Conservation (phyloP, 306 rosid genomes). For the Casuarina glauca region DNA sequence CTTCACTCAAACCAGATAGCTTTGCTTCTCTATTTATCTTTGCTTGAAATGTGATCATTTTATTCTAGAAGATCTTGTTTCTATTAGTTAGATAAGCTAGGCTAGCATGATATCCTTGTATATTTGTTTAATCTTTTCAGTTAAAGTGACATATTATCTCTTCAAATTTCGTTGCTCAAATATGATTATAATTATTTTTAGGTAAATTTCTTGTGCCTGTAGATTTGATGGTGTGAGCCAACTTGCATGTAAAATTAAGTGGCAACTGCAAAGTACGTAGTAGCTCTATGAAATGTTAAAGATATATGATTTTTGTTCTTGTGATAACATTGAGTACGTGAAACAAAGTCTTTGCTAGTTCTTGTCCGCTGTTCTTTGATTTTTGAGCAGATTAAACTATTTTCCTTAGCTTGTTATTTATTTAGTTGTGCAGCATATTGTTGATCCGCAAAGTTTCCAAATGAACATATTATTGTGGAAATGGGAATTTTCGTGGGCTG, state of each 20-base stretch:
- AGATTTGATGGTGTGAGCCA: neutral
- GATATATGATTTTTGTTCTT: neutral
- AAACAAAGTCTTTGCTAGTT: neutral
- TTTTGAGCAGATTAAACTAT: neutral
- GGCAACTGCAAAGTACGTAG: neutral
- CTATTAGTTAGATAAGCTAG: neutral
- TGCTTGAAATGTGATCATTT: neutral
- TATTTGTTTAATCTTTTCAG: neutral
- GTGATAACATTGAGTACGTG: neutral
- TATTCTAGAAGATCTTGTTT: neutral
- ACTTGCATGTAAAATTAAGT: neutral
- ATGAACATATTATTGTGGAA: no score
- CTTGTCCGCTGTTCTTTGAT: neutral
- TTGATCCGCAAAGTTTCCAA: neutral
- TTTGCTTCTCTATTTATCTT: conserved; percentile 11
- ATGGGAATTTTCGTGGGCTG: no score
- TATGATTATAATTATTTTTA: neutral
- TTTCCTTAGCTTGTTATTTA: neutral
- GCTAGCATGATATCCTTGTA: neutral
- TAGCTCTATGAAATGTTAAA: neutral
- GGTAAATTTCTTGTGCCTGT: neutral
- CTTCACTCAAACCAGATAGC: conserved; percentile 90
- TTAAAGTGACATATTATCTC: neutral
- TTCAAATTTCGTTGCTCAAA: neutral
- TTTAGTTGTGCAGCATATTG: neutral